Evolutionary conservation across 352 stramenopile species (phyloP).

Genomic region (Globisporangium alternatum): DNA sequence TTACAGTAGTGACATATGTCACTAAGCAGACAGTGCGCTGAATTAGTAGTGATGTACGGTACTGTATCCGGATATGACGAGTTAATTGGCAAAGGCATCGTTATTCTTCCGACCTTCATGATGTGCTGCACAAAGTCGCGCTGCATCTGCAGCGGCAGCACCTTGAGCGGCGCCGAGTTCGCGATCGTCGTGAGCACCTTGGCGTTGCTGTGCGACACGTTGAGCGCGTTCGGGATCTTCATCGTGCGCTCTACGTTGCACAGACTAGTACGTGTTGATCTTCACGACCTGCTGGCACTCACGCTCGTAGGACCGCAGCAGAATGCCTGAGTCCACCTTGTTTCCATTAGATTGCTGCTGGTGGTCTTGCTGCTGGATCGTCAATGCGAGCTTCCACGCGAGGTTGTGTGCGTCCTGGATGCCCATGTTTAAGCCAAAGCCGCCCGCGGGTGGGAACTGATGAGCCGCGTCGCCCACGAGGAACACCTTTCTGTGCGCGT

Average conservation of each 20-base stretch:
- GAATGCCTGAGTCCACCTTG: slow-evolving; percentile 15
- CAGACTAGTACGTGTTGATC: slow-evolving; percentile 80
- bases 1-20: too few species aligned
- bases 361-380: slow-evolving; percentile 37
- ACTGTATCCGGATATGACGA: too few species aligned
- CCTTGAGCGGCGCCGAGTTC: slow-evolving; percentile 63
- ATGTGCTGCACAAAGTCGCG: slow-evolving; percentile 56
- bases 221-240: slow-evolving; percentile 74
- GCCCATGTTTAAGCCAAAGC: slow-evolving; percentile 93
- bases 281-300: slow-evolving; percentile 76
- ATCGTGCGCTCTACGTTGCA: slow-evolving; percentile 86
- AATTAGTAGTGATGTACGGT: too few species aligned
- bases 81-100: too few species aligned
- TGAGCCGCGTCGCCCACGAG: slow-evolving; percentile 91
- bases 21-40: too few species aligned
- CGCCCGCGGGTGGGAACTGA: slow-evolving; percentile 90
- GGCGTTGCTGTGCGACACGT: slow-evolving; percentile 79
- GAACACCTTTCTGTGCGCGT: slow-evolving; percentile 67
- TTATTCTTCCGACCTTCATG: slow-evolving; percentile 68
- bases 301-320: slow-evolving; percentile 80
- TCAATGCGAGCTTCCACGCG: slow-evolving; percentile 87
- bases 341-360: slow-evolving; percentile 7
- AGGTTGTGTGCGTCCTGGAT: slow-evolving; percentile 92
- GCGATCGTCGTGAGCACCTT: slow-evolving; percentile 52
- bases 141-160: slow-evolving; percentile 31